Percentiles rank a stretch among this genome's conserved stretches.
Evolutionary conservation across 805 yeast genomes (phyloP).

Genomic region (Nakazawaea molendinolei): DNA sequence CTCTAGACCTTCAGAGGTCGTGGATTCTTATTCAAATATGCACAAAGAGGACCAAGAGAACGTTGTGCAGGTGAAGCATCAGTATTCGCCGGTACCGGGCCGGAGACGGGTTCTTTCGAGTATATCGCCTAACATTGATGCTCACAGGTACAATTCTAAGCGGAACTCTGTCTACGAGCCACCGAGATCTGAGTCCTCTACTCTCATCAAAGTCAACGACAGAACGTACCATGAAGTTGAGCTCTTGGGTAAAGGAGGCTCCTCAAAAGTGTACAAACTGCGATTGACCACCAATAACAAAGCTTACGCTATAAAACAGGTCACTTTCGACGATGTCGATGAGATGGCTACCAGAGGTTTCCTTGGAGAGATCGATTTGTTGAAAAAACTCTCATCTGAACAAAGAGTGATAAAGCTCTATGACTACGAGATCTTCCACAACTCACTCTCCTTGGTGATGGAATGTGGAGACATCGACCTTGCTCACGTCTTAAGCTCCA

Average conservation of each 20-base stretch:
- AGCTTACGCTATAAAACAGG: slow-evolving; percentile 75
- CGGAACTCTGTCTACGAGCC: neutral
- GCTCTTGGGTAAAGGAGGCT: slow-evolving; percentile 83
- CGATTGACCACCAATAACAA: slow-evolving; percentile 44
- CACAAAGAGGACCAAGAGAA: neutral
- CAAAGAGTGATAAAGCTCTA: slow-evolving; percentile 72
- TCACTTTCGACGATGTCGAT: slow-evolving; percentile 75
- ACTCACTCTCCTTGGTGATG: slow-evolving; percentile 71
- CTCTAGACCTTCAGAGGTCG: neutral
- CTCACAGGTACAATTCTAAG: neutral
- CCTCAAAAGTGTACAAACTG: slow-evolving; percentile 85
- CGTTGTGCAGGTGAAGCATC: neutral
- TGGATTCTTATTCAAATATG: neutral
- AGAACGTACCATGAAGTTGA: slow-evolving; percentile 68
- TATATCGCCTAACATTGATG: slow-evolving; percentile 2
- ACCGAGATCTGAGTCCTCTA: neutral
- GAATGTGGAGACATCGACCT: slow-evolving; percentile 93
- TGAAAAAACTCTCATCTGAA: slow-evolving; percentile 50
- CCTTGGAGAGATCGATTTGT: slow-evolving; percentile 82
- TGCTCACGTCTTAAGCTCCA: slow-evolving; percentile 66
- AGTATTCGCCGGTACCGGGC: neutral
- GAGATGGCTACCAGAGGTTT: slow-evolving; percentile 68
- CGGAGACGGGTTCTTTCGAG: neutral
- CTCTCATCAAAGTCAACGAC: slow-evolving; percentile 41
- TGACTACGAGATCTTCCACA: slow-evolving; percentile 64